A percentile compares a stretch with the other conserved stretches of the same genome.
phyloP scores from a whole-genome alignment of 176 grass and related monocot species.

The maize (Zea mays) region Zm-B73-REFERENCE-NAM-5.0 NC_050096.1:68888001-68888500 shows the following conservation, averaged over 20 bases:
- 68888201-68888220: constrained; percentile 7
- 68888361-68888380: no score
- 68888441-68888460: no score
- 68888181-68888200: background rate
- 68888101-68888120: background rate
- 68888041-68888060: background rate
- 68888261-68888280: no score
- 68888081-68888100: background rate
- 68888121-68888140: background rate
- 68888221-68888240: background rate
- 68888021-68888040: background rate
- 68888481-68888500: background rate
- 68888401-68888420: no score
- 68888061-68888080: background rate
- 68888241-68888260: constrained; percentile 10
- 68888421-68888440: no score
- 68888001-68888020: background rate
- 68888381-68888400: no score
- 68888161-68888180: constrained; percentile 24
- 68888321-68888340: background rate
- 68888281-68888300: background rate
- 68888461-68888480: no score
- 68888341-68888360: no score
- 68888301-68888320: background rate
- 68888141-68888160: background rate